Base-by-base conservation (phyloP, 257 asterid genomes). In the Nicotiana noctiflora region DNA sequence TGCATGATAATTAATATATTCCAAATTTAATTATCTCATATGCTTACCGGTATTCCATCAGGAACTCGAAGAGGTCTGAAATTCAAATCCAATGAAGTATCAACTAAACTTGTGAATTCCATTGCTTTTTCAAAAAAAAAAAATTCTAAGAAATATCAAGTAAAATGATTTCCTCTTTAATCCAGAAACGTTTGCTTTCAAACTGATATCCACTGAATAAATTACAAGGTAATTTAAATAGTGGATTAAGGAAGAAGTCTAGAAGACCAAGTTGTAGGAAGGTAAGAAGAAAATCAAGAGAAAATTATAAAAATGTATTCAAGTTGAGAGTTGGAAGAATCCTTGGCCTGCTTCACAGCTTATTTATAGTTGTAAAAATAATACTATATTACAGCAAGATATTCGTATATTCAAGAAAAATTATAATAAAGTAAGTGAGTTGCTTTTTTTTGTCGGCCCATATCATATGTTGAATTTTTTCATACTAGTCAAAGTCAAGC, bases 51-150 rank as follows among this genome's bases (percentile, higher is more conserved):
- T 7, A 79, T 59, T 63, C 86, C 91, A 12, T 88, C 90, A 18
- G 83, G 46, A 37, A 86, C 60, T 68, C 90, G 75, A 75, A 81
- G 86, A 49, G 98, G 98, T 32, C 80, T 90, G 27, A 83, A 14
- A 51, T 88, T 91, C 21, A 94, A 94, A 90, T 92, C 91, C 84
- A 94, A 79, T 8, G 98, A 94, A 80, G 94, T 89, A 82, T 92
- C 90, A 63, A 92, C 72, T 82, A 94, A 81, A 67, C 82, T 79
- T 8, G 92, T 85, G 88, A 88, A 92, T 62, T 94, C 97, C 98
- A 94, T 94, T 13, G 77, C 82, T 79, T 11, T 55, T 64, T 11
- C 2, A 40, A n/a, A n/a, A n/a, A n/a, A n/a, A n/a, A n/a, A n/a
- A n/a, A n/a, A n/a, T n/a, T 15, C 18, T 25, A 25, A 51, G 60